phyloP scores from a whole-genome alignment of 768 basidiomycete species.

The Wakefieldia striispora region DNA sequence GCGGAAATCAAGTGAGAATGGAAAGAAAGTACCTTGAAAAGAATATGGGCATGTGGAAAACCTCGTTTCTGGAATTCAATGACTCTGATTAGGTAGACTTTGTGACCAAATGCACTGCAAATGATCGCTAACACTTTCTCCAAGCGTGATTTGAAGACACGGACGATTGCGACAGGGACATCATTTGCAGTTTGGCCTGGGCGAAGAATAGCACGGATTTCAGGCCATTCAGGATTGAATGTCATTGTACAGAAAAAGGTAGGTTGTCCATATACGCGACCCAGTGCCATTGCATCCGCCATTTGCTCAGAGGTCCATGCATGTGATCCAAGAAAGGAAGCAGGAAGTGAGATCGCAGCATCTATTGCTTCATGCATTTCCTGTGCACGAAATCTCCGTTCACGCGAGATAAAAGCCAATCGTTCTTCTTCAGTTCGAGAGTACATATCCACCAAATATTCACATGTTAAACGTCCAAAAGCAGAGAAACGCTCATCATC shows the following conservation, averaged over 20 bases:
- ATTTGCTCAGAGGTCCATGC: conserved; percentile 40
- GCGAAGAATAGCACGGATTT: conserved; percentile 29
- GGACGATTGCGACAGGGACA: conserved; percentile 34
- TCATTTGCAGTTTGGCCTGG: conserved; percentile 37
- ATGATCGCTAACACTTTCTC: conserved; percentile 23
- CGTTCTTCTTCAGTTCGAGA: too few species aligned
- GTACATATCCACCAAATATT: too few species aligned
- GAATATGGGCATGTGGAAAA: conserved; percentile 41
- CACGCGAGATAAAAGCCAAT: too few species aligned
- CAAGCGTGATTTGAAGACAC: conserved; percentile 37
- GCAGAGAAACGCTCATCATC: too few species aligned
- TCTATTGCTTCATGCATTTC: too few species aligned
- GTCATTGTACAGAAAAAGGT: conserved; percentile 42
- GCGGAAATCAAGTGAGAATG: too few species aligned
- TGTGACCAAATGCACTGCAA: conserved; percentile 26
- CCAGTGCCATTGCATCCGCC: conserved; percentile 37
- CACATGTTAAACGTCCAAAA: too few species aligned
- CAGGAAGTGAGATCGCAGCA: conserved; percentile 14
- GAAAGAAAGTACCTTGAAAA: conserved; percentile 24
- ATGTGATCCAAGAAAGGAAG: conserved; percentile 35
- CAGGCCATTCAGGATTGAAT: conserved; percentile 41
- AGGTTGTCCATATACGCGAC: conserved; percentile 25
- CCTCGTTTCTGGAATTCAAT: conserved; percentile 45
- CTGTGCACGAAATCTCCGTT: too few species aligned
- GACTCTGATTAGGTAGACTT: conserved; percentile 31